A percentile compares a stretch with the other conserved stretches of the same genome.
Conservation (phyloP, 805 yeast species). For the Sugiyamaella valdiviana region DNA sequence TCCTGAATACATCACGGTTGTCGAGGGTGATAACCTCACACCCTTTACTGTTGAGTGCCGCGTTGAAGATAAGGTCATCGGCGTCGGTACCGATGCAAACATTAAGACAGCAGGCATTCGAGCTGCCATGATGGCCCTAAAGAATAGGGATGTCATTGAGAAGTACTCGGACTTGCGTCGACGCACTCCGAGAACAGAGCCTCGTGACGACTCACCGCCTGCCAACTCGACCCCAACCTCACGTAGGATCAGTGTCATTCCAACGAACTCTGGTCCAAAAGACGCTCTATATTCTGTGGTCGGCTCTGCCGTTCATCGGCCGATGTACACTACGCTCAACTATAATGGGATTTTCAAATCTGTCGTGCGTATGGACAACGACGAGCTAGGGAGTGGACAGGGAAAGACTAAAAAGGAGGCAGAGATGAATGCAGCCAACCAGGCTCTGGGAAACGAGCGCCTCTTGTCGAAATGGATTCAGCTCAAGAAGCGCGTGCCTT, state of each 20-base stretch:
- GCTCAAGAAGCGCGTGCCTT: not conserved
- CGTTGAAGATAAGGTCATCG: constrained; percentile 59
- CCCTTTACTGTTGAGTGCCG: constrained; percentile 60
- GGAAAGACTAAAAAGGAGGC: constrained; percentile 19
- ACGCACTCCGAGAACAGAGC: constrained; percentile 9
- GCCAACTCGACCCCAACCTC: not conserved
- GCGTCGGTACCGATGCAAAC: constrained; percentile 64
- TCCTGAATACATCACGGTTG: constrained; percentile 50
- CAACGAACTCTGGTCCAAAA: constrained; percentile 12
- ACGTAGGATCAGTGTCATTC: not conserved
- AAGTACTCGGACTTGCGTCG: constrained; percentile 56
- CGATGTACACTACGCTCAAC: constrained; percentile 12
- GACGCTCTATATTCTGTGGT: constrained; percentile 17
- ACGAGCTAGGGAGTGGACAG: constrained; percentile 16
- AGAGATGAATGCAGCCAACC: constrained; percentile 18
- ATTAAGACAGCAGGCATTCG: constrained; percentile 71
- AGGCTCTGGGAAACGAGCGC: constrained; percentile 14
- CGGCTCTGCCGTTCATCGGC: constrained; percentile 7
- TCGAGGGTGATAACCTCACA: constrained; percentile 35
- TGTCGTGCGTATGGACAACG: constrained; percentile 11
- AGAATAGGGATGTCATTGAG: constrained; percentile 52
- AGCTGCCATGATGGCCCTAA: constrained; percentile 79
- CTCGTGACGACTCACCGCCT: not conserved
- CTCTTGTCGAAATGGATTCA: not conserved
- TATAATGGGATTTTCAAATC: not conserved